These are phyloP conservation scores for Trichosporon asahii DNA, from an alignment of 1,284 basidiomycete genomes.

Conservation along the genomic window DNA sequence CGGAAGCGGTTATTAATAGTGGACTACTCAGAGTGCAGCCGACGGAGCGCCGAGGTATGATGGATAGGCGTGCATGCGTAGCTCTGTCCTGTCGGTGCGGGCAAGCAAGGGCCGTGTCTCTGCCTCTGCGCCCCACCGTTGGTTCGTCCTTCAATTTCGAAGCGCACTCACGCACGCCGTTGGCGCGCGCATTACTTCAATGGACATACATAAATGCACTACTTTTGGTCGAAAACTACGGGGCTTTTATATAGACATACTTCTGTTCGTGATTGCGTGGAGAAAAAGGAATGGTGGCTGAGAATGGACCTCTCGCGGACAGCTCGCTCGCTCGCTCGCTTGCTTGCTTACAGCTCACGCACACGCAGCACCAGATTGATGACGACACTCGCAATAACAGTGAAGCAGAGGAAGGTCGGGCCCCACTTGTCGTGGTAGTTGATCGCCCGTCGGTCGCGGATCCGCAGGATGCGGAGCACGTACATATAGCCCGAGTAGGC, in stretches of 20 bases:
- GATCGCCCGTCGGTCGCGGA: constrained; percentile 70
- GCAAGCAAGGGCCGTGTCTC: too few species aligned
- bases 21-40: too few species aligned
- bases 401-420: constrained; percentile 69
- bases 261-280: background rate
- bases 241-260: background rate
- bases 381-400: constrained; percentile 67
- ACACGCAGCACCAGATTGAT: constrained; percentile 64
- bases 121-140: too few species aligned
- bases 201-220: constrained; percentile 6
- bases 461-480: constrained; percentile 72
- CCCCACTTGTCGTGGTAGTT: constrained; percentile 82
- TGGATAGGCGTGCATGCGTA: too few species aligned
- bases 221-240: constrained; percentile 3
- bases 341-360: constrained; percentile 34
- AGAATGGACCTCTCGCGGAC: background rate
- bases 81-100: too few species aligned
- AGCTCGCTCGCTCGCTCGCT: too few species aligned
- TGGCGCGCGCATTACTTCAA: background rate
- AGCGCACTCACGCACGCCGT: too few species aligned
- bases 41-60: too few species aligned
- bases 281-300: too few species aligned
- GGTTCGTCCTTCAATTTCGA: too few species aligned
- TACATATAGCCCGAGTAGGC: constrained; percentile 85
- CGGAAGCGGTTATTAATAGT: too few species aligned